Evolutionary conservation across 2,329 filamentous ascomycete genomes (phyloP), one percentile per base, ranked within the genome.

Genomic region (Stagonosporopsis tanaceti): DNA sequence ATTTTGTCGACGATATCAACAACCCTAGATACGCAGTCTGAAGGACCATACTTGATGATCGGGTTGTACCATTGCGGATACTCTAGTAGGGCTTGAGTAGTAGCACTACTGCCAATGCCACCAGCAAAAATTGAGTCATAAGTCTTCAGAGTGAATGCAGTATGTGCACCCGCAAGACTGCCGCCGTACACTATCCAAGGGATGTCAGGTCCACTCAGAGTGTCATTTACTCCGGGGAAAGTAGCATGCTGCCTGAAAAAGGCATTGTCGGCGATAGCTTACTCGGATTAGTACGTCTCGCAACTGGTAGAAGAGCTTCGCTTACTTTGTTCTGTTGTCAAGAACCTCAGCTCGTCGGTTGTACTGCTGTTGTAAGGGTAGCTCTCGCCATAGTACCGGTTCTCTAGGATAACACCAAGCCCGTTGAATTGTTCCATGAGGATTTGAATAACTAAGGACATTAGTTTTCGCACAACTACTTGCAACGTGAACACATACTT

Each of bases 371-470:
- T 77, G 57, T 78, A 82, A 0, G 82, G 82, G 54, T 74, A 84
- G 59, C 80, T 82, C 27, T 79, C 51, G 25, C 82, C 82, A 60
- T 84, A 84, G 61, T 82, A 82, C 20, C 81, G 72, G 51, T 84
- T 82, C 63, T 84, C 81, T 3, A 84, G 72, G 56, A 85, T 84
- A 3, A 85, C 80, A 8, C 83, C 83, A 28, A 85, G 68, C 2
- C 83, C 83, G 63, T 81, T 79, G n/a, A 80, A 82, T 5, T 78
- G 80, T 65, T 84, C 66, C 81, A 84, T 84, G 41, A 85, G 64
- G 39, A 85, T 83, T 59, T 84, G 80, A 28, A 85, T 80, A 60
- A 84, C 78, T 63, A 65, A 0, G 42, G 68, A 24, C 69, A 37
- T 51, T 65, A 47, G 8, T 53, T 8, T 3, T 27, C 6, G 32